Percentiles rank a stretch among this genome's conserved stretches.
phyloP scores from a whole-genome alignment of 1,284 basidiomycete species.

The Ustilago loliicola region DNA sequence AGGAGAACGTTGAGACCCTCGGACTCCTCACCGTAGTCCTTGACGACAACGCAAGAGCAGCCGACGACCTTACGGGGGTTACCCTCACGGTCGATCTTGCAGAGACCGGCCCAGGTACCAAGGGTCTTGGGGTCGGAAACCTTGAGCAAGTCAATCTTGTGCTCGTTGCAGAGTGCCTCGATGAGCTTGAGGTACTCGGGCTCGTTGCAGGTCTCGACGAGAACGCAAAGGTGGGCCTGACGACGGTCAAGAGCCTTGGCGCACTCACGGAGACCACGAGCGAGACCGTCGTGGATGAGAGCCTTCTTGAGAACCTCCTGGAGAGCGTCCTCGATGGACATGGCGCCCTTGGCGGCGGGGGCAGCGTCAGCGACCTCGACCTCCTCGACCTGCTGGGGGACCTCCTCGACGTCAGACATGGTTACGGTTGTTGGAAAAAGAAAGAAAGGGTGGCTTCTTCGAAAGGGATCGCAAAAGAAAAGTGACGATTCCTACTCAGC shows the following conservation, averaged over 20 bases:
- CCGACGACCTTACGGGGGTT: conserved; percentile 90
- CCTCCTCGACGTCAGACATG: conserved; percentile 71
- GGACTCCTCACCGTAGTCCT: conserved; percentile 95
- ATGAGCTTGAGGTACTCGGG: conserved; percentile 99
- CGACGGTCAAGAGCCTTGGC: conserved; percentile 99
- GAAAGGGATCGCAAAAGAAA: conserved; percentile 59
- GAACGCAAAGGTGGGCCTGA: conserved; percentile 97
- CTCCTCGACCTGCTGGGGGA: conserved; percentile 72
- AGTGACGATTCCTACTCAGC: conserved; percentile 58
- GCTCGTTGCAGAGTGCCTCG: conserved; percentile 97
- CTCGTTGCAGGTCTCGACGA: conserved; percentile 98
- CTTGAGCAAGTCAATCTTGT: conserved; percentile 99
- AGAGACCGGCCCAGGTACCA: conserved; percentile 94
- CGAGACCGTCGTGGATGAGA: conserved; percentile 96
- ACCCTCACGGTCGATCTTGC: conserved; percentile 95
- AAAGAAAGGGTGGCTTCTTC: conserved; percentile 65
- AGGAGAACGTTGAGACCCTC: conserved; percentile 96
- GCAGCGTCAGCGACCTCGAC: conserved; percentile 80
- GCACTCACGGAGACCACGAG: conserved; percentile 95
- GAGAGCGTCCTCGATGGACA: conserved; percentile 97
- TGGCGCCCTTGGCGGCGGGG: conserved; percentile 81
- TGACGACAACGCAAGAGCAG: conserved; percentile 91
- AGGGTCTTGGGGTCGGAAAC: conserved; percentile 96
- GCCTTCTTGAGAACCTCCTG: conserved; percentile 95
- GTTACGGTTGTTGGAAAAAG: conserved; percentile 27